Conservation (phyloP, 1,284 basidiomycete genomes). For the Fomes fomentarius region DNA sequence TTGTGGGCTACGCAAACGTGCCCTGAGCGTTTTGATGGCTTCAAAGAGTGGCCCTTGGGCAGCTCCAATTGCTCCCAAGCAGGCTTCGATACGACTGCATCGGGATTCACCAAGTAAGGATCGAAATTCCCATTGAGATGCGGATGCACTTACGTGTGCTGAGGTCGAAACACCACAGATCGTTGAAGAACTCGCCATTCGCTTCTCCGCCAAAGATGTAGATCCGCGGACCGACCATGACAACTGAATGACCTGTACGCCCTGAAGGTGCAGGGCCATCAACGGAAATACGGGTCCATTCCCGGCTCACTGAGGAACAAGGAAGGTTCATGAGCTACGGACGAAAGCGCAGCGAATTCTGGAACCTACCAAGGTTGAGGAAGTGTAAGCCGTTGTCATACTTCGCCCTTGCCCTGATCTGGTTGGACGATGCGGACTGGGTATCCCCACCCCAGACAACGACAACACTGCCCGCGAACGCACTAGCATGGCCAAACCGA, state of each 20-base stretch:
- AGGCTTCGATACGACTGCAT: conserved; percentile 22
- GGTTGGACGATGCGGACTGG: conserved; percentile 38
- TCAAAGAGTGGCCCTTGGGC: conserved; percentile 6
- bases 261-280: conserved; percentile 79
- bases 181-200: conserved; percentile 89
- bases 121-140: background rate
- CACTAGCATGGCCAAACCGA: conserved; percentile 91
- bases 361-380: conserved; percentile 81
- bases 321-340: background rate
- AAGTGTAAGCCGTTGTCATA: conserved; percentile 91
- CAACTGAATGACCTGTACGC: conserved; percentile 93
- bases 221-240: conserved; percentile 88
- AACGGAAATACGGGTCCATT: conserved; percentile 88
- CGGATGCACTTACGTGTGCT: conserved; percentile 69
- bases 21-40: conserved; percentile 15
- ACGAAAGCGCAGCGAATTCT: background rate
- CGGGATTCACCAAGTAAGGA: too few species aligned
- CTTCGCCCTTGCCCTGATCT: conserved; percentile 50
- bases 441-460: conserved; percentile 98
- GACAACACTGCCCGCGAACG: conserved; percentile 90
- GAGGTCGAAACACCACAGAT: conserved; percentile 94
- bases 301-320: conserved; percentile 64
- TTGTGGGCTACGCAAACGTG: conserved; percentile 70
- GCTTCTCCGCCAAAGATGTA: conserved; percentile 95
- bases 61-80: conserved; percentile 21